Conservation (phyloP, 2,329 filamentous ascomycete genomes). For the Simplicillium sp. region DNA sequence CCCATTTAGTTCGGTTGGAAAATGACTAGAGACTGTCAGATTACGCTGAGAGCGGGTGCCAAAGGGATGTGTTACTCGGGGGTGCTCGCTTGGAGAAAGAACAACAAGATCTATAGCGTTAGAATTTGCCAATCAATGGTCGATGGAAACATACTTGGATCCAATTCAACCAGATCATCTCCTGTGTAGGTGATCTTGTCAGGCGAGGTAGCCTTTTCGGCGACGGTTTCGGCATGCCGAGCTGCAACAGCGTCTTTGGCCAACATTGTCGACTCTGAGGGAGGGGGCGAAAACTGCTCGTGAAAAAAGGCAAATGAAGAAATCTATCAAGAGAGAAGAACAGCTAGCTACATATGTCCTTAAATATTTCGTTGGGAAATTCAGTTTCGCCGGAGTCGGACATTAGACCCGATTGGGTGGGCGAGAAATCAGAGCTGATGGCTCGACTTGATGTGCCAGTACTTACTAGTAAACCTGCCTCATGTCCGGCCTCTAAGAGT, state of each 20-base stretch:
- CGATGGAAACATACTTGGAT: background rate
- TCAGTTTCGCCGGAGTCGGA: background rate
- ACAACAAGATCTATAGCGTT: background rate
- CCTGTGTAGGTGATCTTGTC: slow-evolving; percentile 1
- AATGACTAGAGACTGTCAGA: background rate
- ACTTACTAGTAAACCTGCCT: no score
- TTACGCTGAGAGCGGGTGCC: no score
- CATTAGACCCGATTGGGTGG: slow-evolving; percentile 1
- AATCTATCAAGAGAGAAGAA: no score
- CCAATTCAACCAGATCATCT: background rate
- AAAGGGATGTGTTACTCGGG: no score
- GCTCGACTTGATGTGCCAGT: no score
- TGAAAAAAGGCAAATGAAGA: no score
- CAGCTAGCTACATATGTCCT: no score
- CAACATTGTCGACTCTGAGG: background rate
- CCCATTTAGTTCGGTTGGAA: background rate
- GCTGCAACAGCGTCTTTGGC: background rate
- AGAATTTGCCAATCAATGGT: background rate
- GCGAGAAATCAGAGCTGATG: no score
- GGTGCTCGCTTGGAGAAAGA: no score
- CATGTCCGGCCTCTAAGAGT: no score
- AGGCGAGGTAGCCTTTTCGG: background rate
- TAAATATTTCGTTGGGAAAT: background rate
- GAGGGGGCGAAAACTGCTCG: no score
- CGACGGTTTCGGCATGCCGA: background rate